phyloP scores from a whole-genome alignment of 2,329 filamentous ascomycete species.

The Microsporum canis region DNA sequence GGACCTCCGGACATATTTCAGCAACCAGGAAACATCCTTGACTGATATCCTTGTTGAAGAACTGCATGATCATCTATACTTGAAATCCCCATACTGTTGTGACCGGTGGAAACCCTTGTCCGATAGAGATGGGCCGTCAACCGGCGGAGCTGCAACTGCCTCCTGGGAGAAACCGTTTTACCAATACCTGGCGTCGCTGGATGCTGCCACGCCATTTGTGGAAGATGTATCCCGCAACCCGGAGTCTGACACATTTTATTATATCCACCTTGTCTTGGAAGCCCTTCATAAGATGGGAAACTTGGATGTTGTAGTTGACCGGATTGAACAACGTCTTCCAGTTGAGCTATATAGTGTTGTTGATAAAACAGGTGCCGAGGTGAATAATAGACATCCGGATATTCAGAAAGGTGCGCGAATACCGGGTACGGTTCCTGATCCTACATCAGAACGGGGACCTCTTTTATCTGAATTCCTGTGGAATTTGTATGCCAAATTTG shows the following conservation, averaged over 20 bases:
- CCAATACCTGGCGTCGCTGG: conserved; percentile 46
- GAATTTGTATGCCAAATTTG: conserved; percentile 91
- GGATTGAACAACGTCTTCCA: conserved; percentile 81
- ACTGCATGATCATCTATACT: conserved; percentile 89
- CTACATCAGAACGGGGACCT: conserved; percentile 66
- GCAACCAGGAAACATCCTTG: conserved; percentile 82
- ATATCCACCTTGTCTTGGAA: conserved; percentile 78
- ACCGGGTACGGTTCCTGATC: conserved; percentile 53
- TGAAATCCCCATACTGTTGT: conserved; percentile 95
- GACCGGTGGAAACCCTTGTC: conserved; percentile 78
- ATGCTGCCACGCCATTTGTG: conserved; percentile 47
- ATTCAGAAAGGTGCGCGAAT: conserved; percentile 37
- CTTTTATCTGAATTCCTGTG: conserved; percentile 86
- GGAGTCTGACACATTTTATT: conserved; percentile 89
- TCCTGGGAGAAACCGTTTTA: conserved; percentile 46
- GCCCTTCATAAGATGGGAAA: conserved; percentile 79
- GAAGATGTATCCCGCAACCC: conserved; percentile 91
- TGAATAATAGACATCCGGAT: conserved; percentile 77
- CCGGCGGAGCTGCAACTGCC: conserved; percentile 22
- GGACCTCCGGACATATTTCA: conserved; percentile 76
- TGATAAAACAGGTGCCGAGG: conserved; percentile 87
- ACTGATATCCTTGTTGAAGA: conserved; percentile 97
- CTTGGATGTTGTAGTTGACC: conserved; percentile 75
- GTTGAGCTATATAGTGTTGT: conserved; percentile 91
- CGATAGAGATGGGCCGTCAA: conserved; percentile 25